Conservation (phyloP, 2,329 filamentous ascomycete species). For the Alternaria arborescens region DNA sequence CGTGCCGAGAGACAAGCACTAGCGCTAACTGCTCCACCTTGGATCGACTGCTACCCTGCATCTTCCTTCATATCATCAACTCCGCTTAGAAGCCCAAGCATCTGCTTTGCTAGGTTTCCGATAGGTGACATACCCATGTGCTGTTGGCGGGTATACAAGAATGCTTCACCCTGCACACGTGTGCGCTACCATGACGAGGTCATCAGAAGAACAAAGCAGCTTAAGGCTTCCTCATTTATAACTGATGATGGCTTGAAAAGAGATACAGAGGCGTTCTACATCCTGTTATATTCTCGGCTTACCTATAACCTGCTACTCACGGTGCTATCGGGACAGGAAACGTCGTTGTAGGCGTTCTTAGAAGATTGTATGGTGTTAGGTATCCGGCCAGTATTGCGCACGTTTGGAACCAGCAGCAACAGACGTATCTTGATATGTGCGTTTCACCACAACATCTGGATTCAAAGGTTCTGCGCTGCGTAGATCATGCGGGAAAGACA, state of each 20-base stretch:
- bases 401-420: neutral
- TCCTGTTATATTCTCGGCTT: neutral
- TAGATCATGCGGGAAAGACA: neutral
- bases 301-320: constrained; percentile 10
- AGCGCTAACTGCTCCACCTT: constrained; percentile 18
- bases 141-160: neutral
- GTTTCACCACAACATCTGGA: neutral
- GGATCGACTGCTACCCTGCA: constrained; percentile 12
- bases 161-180: neutral
- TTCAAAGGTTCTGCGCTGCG: neutral
- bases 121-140: neutral
- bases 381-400: neutral
- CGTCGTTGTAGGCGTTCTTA: constrained; percentile 7
- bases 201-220: neutral
- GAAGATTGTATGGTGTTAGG: neutral
- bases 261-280: neutral
- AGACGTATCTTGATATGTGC: no score
- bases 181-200: neutral
- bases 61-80: neutral
- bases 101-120: neutral
- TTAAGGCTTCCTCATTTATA: neutral
- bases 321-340: constrained; percentile 11
- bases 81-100: neutral
- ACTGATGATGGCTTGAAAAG: neutral
- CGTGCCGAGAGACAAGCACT: constrained; percentile 29